Conservation (phyloP, 1,139 yeast species). For the Meyerozyma sp. region DNA sequence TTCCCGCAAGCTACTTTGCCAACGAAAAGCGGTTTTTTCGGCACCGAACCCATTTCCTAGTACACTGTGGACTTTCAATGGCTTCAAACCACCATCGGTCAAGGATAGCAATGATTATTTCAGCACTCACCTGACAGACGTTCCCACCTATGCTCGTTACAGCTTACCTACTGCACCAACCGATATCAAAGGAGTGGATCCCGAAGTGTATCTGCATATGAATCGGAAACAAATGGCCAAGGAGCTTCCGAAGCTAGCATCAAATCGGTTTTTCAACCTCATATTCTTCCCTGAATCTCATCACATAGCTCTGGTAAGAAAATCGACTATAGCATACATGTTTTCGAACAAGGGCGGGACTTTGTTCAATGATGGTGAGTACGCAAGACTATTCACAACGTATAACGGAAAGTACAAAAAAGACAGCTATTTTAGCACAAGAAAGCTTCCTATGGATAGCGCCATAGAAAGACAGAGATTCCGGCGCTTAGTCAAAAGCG, state of each 20-base stretch:
- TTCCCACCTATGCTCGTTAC: background rate
- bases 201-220: slow-evolving; percentile 15
- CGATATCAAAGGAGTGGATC: slow-evolving; percentile 37
- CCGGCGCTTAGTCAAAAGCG: slow-evolving; percentile 21
- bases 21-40: background rate
- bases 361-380: slow-evolving; percentile 20
- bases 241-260: slow-evolving; percentile 17
- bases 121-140: background rate
- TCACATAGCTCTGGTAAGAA: slow-evolving; percentile 22
- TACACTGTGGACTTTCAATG: background rate
- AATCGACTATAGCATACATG: slow-evolving; percentile 36
- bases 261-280: slow-evolving; percentile 19
- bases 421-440: slow-evolving; percentile 18
- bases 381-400: slow-evolving; percentile 16
- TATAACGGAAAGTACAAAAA: slow-evolving; percentile 26
- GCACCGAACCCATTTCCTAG: slow-evolving; percentile 1
- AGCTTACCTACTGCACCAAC: slow-evolving; percentile 22
- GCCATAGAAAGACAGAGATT: slow-evolving; percentile 29
- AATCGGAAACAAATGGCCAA: slow-evolving; percentile 10
- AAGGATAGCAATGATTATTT: background rate
- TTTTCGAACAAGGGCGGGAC: slow-evolving; percentile 26
- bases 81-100: background rate
- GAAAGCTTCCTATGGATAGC: slow-evolving; percentile 25
- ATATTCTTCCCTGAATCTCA: slow-evolving; percentile 23
- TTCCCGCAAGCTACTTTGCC: background rate